Evolutionary conservation across 2,329 filamentous ascomycete species (phyloP).

Genomic region (Cordyceps militaris): DNA sequence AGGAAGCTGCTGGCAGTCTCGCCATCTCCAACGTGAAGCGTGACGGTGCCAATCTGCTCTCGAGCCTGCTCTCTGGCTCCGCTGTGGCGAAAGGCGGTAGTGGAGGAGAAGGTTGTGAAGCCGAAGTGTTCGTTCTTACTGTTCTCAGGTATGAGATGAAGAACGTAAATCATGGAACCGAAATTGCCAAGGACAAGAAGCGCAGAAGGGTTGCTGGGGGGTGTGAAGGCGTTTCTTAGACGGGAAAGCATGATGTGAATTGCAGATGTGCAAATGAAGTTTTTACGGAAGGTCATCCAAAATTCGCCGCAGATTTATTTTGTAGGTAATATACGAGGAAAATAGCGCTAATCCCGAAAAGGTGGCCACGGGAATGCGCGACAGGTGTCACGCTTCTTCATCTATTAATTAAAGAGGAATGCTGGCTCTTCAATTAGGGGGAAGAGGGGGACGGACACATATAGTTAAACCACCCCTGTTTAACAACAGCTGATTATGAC

Average conservation of each 20-base stretch:
- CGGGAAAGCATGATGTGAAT: not conserved
- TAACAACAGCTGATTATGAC: not conserved
- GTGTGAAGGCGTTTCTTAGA: not conserved
- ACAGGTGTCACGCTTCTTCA: no score
- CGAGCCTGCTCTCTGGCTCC: constrained; percentile 1
- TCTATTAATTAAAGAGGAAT: no score
- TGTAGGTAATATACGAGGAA: no score
- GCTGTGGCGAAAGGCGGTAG: not conserved
- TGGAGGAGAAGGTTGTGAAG: not conserved
- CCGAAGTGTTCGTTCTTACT: not conserved
- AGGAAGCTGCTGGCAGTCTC: constrained; percentile 4
- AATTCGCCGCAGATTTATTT: not conserved
- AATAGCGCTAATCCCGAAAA: not conserved
- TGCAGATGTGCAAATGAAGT: not conserved
- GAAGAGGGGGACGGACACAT: no score
- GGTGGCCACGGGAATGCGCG: not conserved
- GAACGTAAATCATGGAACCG: not conserved
- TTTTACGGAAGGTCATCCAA: not conserved
- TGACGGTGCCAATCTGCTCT: constrained; percentile 4
- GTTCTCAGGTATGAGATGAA: constrained; percentile 2
- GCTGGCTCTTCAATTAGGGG: no score
- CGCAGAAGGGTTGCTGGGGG: not conserved
- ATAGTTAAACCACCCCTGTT: no score
- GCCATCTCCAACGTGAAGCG: constrained; percentile 9
- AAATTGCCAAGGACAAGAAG: constrained; percentile 3